Base-by-base conservation (phyloP, 768 basidiomycete genomes). In the Lentinula edodes region DNA sequence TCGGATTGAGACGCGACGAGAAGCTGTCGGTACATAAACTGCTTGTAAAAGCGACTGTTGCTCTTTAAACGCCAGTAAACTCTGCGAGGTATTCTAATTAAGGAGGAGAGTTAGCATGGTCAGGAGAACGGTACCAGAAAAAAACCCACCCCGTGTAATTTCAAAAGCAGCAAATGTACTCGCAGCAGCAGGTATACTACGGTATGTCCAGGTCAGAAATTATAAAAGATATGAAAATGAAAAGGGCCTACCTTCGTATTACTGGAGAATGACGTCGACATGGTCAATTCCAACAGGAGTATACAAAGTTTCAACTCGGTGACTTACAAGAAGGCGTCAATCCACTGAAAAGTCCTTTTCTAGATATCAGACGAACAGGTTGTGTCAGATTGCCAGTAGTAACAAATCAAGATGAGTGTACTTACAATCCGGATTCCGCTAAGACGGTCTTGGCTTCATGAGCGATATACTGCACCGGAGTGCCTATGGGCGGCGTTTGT, bases 161-260 rank as follows among this genome's bases (percentile, higher is more conserved):
- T 58, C 56, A 13, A 58, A 58, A 45, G 56, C 56, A n/a, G 51
- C 88, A 66, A 97, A 96, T 3, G 95, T 97, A 65, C 88, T 87
- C 46, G 86, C 95, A 12, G 93, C 94, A 5, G 95, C 91, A 13
- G 95, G 95, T 67, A 95, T 93, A 73, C 93, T 93, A 64, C 52
- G 15, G 66, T 62, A 39, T 28, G 28, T 28, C 3, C 15, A 63
- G 16, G 52, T 35, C 58, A 46, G 61, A 59, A 43, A 23, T 46
- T n/a, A 16, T 18, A 12, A 52, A 52, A 18, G 8, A 23, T 16
- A 52, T 46, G n/a, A 13, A 16, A 18, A 23, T 42, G 15, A 10
- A 43, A 51, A 28, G 12, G 57, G 16, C 63, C 39, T 62, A 85
- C 87, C 85, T 89, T 81, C 87, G 77, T 50, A 90, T 65, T 36